Evolutionary conservation across 176 grass and related monocot species (phyloP), one percentile per base, ranked within the genome.

Genomic region (Poa pratensis): DNA sequence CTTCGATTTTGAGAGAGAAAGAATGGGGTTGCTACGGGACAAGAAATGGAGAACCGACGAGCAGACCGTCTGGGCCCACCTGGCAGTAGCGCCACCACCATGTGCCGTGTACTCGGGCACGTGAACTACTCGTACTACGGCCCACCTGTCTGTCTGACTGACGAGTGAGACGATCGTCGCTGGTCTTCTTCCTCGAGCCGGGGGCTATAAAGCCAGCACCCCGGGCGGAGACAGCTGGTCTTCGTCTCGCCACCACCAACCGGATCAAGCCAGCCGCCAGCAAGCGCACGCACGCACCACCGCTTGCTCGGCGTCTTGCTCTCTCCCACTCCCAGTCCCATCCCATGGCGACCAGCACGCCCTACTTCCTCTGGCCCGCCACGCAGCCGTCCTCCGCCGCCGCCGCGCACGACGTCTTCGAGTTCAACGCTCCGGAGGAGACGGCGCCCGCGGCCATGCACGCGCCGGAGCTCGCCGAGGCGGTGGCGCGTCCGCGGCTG

Each of bases 351-450:
- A 83, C 60, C 75, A 43, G 42, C 42, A 78, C 46, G n/a, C 85
- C 87, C 16, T 78, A 66, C 79, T 80, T 88, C 82, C 28, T 61
- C 37, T 89, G 86, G 84, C 32, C 84, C 77, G 50, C n/a, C n/a
- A n/a, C 65, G 52, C 79, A 26, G 53, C 0, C 13, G n/a, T 4
- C 75, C 54, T 43, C 87, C 20, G 50, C 17, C 2, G 35, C 46
- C 0, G 15, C 39, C n/a, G n/a, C n/a, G n/a, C n/a, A n/a, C n/a
- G n/a, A n/a, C 67, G 24, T 17, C 32, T 60, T 26, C 4, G 68
- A 14, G 14, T 35, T 61, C 53, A 78, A 13, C 62, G 0, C 26
- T 12, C 34, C 19, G 55, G 84, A 78, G 65, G 42, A 37, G 34
- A 4, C 34, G 34, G 34, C n/a, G n/a, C n/a, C n/a, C n/a, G n/a